A percentile compares a stretch with the other conserved stretches of the same genome.
phyloP scores from a whole-genome alignment of 495 filamentous ascomycete species.

The Bacidia rubella region DNA sequence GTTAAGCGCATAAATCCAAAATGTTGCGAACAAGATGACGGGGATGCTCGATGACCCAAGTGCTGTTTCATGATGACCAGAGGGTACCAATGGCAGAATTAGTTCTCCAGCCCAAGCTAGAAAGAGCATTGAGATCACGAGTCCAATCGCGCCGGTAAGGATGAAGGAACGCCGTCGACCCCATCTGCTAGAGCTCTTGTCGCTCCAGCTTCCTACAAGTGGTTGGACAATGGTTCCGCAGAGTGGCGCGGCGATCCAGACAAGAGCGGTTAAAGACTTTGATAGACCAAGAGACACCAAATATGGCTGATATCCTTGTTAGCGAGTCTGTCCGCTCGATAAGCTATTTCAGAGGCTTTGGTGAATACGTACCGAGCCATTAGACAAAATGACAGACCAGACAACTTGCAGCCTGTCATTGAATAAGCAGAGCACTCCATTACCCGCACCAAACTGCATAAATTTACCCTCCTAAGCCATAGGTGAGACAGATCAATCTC shows the following conservation, averaged over 20 bases:
- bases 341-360: not conserved
- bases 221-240: constrained; percentile 88
- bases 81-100: constrained; percentile 23
- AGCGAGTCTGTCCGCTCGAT: not conserved
- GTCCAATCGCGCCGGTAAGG: constrained; percentile 59
- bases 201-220: constrained; percentile 75
- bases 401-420: constrained; percentile 6
- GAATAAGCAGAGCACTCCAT: too few relatives aligned
- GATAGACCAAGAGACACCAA: constrained; percentile 55
- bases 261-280: constrained; percentile 80
- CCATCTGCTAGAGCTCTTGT: constrained; percentile 66
- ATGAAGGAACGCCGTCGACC: constrained; percentile 74
- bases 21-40: constrained; percentile 58
- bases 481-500: constrained; percentile 4
- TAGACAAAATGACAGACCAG: constrained; percentile 15
- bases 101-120: constrained; percentile 83
- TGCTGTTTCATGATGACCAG: not conserved
- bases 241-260: constrained; percentile 93
- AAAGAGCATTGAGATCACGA: constrained; percentile 54
- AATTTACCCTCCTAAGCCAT: constrained; percentile 11
- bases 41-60: not conserved
- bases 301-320: constrained; percentile 4
- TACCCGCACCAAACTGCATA: too few relatives aligned
- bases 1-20: constrained; percentile 80
- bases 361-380: constrained; percentile 10